Evolutionary conservation across 2,329 filamentous ascomycete genomes (phyloP).

Genomic region (Fusarium fujikuroi): DNA sequence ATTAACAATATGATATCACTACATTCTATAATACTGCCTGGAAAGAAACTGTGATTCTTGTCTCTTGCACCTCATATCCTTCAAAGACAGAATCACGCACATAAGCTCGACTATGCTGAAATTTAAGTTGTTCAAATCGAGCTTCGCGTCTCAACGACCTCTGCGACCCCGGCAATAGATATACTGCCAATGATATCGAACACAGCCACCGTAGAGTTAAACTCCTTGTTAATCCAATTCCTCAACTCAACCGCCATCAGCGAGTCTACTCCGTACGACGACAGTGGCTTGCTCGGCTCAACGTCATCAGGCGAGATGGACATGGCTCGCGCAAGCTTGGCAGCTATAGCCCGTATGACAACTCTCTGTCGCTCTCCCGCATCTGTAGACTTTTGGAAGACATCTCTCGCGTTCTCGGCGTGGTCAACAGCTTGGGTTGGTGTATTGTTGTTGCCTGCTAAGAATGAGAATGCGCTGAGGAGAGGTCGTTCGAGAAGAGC

Average conservation of each 20-base stretch:
- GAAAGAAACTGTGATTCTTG: no score
- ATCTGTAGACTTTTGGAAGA: slow-evolving; percentile 42
- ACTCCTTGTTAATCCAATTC: slow-evolving; percentile 49
- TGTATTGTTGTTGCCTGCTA: rapidly evolving
- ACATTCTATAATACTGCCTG: background rate
- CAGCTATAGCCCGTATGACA: slow-evolving; percentile 36
- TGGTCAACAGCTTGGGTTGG: rapidly evolving
- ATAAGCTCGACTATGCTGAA: no score
- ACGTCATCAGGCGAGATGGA: slow-evolving; percentile 42
- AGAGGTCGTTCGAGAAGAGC: background rate
- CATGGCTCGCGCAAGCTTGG: slow-evolving; percentile 50
- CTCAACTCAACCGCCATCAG: slow-evolving; percentile 58
- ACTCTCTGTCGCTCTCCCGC: background rate
- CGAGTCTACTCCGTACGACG: slow-evolving; percentile 44
- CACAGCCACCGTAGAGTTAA: background rate
- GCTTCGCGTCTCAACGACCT: background rate
- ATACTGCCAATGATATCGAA: background rate
- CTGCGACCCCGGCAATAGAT: background rate
- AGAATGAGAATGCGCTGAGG: background rate
- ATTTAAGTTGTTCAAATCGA: background rate
- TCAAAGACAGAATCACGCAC: no score
- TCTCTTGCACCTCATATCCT: no score
- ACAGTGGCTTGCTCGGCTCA: slow-evolving; percentile 32
- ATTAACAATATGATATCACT: background rate
- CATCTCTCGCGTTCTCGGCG: background rate